phyloP scores from a whole-genome alignment of 306 rosid genomes.

The Canavalia gladiata region DNA sequence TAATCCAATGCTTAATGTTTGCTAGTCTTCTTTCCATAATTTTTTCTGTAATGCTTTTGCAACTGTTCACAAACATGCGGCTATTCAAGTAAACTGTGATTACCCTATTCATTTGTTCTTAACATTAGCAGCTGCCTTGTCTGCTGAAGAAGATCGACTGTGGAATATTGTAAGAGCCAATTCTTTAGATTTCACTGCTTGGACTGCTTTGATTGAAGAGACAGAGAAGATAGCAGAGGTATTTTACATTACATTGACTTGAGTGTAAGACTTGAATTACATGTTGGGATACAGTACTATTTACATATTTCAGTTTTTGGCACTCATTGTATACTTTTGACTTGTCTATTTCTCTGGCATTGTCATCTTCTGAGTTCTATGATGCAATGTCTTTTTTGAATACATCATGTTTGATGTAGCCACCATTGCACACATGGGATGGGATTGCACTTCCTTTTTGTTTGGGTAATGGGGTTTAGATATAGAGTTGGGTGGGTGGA shows the following conservation, averaged over 20 bases:
- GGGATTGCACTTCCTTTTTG: conserved; percentile 10
- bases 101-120: conserved; percentile 13
- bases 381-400: conserved; percentile 22
- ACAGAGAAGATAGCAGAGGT: conserved; percentile 96
- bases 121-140: conserved; percentile 61
- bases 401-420: conserved; percentile 20
- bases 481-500: conserved; percentile 1
- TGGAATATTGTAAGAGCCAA: conserved; percentile 96
- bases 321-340: not conserved
- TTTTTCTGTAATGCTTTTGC: not conserved
- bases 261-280: not conserved
- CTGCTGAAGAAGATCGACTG: conserved; percentile 92
- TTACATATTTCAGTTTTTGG: conserved; percentile 14
- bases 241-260: conserved; percentile 11
- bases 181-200: conserved; percentile 92
- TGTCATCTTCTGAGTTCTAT: not conserved
- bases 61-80: not conserved
- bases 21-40: not conserved
- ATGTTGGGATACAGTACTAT: not conserved
- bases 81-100: conserved; percentile 23
- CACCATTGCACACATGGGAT: conserved; percentile 3
- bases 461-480: not conserved
- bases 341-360: not conserved
- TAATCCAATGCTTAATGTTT: conserved; percentile 7
- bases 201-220: conserved; percentile 96